Evolutionary conservation across 345 rosid genomes (phyloP).

Genomic region (Arabidopsis arenosa): DNA sequence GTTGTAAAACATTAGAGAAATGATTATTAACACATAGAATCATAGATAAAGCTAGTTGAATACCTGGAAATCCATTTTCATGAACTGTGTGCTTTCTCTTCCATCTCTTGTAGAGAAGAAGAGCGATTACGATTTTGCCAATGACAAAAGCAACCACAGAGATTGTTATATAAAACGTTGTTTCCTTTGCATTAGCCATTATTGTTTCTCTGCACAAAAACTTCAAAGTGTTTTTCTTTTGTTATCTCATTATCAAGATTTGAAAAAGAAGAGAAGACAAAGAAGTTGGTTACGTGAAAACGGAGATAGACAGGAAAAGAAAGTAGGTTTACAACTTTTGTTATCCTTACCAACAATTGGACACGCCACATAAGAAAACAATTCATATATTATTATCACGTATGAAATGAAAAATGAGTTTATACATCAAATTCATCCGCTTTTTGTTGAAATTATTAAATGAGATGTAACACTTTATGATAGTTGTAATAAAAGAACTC

Average conservation of each 20-base stretch:
- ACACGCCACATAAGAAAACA: conserved; percentile 18
- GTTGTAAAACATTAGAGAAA: background rate
- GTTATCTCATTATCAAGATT: background rate
- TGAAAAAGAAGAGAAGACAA: conserved; percentile 21
- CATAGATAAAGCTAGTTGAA: background rate
- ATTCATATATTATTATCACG: conserved; percentile 24
- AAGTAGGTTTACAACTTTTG: conserved; percentile 38
- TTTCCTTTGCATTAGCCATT: conserved; percentile 58
- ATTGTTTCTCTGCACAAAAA: conserved; percentile 47
- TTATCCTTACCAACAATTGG: conserved; percentile 20
- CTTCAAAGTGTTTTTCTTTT: background rate
- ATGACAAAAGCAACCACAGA: conserved; percentile 62
- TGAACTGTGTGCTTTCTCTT: conserved; percentile 52
- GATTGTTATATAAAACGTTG: conserved; percentile 67
- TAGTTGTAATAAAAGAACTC: conserved; percentile 27
- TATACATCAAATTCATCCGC: conserved; percentile 25
- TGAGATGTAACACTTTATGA: conserved; percentile 34
- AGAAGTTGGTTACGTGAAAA: conserved; percentile 27
- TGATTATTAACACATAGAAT: background rate
- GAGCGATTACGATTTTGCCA: conserved; percentile 65
- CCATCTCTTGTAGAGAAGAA: conserved; percentile 78
- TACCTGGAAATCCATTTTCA: conserved; percentile 62
- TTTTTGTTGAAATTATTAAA: conserved; percentile 45
- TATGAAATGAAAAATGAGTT: conserved; percentile 33
- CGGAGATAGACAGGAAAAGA: conserved; percentile 19